Percentiles rank a stretch among this genome's conserved stretches.
Evolutionary conservation across 192 early-diverging fungal species (phyloP).

Genomic region (Phlyctochytrium arcticum): DNA sequence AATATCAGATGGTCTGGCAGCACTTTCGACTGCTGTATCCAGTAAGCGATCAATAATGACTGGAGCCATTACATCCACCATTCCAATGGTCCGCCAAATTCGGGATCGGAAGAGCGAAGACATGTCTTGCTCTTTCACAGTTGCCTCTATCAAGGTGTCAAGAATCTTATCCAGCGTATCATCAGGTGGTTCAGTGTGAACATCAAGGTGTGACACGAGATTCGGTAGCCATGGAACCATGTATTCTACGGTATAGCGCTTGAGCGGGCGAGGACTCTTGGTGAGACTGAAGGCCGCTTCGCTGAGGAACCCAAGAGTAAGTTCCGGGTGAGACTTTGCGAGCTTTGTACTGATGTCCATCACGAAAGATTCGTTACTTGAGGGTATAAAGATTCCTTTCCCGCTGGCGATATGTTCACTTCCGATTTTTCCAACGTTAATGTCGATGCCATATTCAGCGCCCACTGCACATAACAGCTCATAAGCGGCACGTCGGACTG

Average conservation of each 20-base stretch:
- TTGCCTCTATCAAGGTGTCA: conserved; percentile 74
- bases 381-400: conserved; percentile 70
- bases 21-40: conserved; percentile 73
- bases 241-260: conserved; percentile 82
- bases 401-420: conserved; percentile 27
- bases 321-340: conserved; percentile 65
- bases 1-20: conserved; percentile 68
- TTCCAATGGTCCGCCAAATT: conserved; percentile 76
- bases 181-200: too few relatives aligned
- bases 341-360: conserved; percentile 75
- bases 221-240: conserved; percentile 86
- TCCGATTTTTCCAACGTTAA: conserved; percentile 71
- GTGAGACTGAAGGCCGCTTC: conserved; percentile 82
- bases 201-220: conserved; percentile 56
- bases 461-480: conserved; percentile 84
- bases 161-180: conserved; percentile 70
- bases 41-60: conserved; percentile 78
- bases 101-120: conserved; percentile 80
- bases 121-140: conserved; percentile 78
- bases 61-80: conserved; percentile 77
- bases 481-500: conserved; percentile 79
- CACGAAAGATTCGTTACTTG: conserved; percentile 84
- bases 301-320: conserved; percentile 85
- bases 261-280: conserved; percentile 61
- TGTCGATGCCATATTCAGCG: conserved; percentile 74